Evolutionary conservation across 2,329 filamentous ascomycete species (phyloP), one percentile per base, ranked within the genome.

Genomic region (Pyrenophora teres): DNA sequence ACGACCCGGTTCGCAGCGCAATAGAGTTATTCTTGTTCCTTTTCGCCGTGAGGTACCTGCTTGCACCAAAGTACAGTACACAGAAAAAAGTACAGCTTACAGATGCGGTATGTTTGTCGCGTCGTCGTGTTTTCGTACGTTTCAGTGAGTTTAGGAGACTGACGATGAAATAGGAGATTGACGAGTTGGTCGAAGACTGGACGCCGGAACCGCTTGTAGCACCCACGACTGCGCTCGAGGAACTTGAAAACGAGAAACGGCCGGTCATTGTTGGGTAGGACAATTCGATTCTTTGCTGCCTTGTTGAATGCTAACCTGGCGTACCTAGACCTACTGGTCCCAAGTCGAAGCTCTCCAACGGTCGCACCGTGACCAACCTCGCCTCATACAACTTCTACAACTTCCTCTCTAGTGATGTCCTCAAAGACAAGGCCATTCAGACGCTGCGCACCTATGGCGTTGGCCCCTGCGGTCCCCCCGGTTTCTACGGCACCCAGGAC

Each of bases 331-430:
- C 93, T 4, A 92, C 92, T 1, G 92, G 91, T 8, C 92, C 94
- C 40, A 96, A 94, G 74, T 87, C 88, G 42, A 97, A 94, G 74
- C 84, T 99, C 48, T 81, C 86, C 40, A 96, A 87, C 74, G 94
- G 94, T 65, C 88, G 90, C 61, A 96, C 89, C 15, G 94, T 97
- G 19, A 91, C 84, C 50, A 99, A 99, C 72, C 87, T 99, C 59
- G 93, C 91, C 32, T 95, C 90, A 1, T 94, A 92, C 78, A 99
- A 99, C 75, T 96, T 94, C 76, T 97, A 96, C 81, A 97, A 99
- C 78, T 92, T 99, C 74, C 90, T 95, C 59, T 85, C 86, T 46
- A 97, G 96, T 72, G 93, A 97, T 56, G 84, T 87, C 31, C 87
- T 99, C 67, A 96, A 96, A 70, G 92, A 97, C 64, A 95, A 96